Evolutionary conservation across 208 protist species (phyloP), one percentile per base, ranked within the genome.

Genomic region (Trypanosoma melophagium): DNA sequence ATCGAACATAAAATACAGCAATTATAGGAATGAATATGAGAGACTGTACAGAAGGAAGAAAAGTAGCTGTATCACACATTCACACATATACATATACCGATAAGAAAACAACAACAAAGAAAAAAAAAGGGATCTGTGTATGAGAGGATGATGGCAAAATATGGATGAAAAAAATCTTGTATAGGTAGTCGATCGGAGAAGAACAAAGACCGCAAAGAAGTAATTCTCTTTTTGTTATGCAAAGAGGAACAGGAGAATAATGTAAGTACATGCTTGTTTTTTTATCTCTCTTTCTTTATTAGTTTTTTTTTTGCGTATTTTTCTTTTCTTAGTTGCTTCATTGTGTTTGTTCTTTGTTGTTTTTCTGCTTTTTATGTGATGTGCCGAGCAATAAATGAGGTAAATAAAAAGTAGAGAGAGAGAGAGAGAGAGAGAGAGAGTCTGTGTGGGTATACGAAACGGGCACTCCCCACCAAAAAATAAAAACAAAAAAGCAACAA

Each of bases 291-390:
- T 69, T 45, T 35, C 12, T 49, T 41, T 55, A 57, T 40, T 31
- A 38, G 50, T 16, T 19, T 56, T 12, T 60, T n/a, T 17, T 75
- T 28, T 38, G 41, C 25, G 2, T 8, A 19, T 16, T 72, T 53
- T 41, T 50, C 9, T 40, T 53, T 44, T 47, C 19, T 21, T 40
- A 40, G 13, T 41, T 57, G n/a, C 28, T 22, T 57, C 1, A 40
- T 60, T 51, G 54, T 41, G 41, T 76, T 41, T 40, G 10, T 63
- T 62, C 28, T 5, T 50, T 69, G 47, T 50, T 69, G 40, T 62
- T 66, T 71, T 59, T 54, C 25, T 69, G 38, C 49, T 38, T 68
- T 54, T 58, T 74, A 57, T 22, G 17, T 49, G 52, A 57, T 31
- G 21, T 69, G 14, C 41, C 24, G 49, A 12, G 17, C 24, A 24